A percentile compares a stretch with the other conserved stretches of the same genome.
Evolutionary conservation across 768 basidiomycete genomes (phyloP).

Genomic region (Lactarius tabidus): DNA sequence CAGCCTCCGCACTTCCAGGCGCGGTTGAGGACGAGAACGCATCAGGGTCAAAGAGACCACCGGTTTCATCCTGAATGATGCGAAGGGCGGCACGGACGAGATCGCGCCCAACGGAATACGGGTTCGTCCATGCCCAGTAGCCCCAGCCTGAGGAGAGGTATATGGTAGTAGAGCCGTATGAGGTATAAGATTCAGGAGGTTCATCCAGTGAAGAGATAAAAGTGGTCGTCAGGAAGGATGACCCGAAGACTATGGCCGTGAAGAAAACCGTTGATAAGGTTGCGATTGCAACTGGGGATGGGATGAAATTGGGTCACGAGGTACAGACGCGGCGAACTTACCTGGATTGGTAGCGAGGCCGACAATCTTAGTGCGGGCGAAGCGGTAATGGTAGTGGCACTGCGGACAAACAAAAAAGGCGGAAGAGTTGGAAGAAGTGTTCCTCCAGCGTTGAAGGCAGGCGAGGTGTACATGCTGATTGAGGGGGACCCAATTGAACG

Average conservation of each 20-base stretch:
- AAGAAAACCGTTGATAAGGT: constrained; percentile 22
- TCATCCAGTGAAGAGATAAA: constrained; percentile 22
- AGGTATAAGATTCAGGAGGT: constrained; percentile 3
- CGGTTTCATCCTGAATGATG: constrained; percentile 25
- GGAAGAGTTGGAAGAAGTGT: constrained; percentile 51
- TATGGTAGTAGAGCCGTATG: constrained; percentile 8
- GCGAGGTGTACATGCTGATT: constrained; percentile 72
- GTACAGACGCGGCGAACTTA: constrained; percentile 38
- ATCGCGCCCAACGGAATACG: constrained; percentile 22
- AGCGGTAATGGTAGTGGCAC: constrained; percentile 74
- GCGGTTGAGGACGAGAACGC: constrained; percentile 35
- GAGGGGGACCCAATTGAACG: constrained; percentile 8
- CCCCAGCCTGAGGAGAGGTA: constrained; percentile 1
- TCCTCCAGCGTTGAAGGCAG: constrained; percentile 75
- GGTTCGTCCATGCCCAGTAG: constrained; percentile 25
- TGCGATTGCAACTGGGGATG: constrained; percentile 56
- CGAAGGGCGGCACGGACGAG: constrained; percentile 26
- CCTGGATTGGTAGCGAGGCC: constrained; percentile 79
- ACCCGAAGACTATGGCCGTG: constrained; percentile 23
- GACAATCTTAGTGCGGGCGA: constrained; percentile 62
- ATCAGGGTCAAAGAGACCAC: constrained; percentile 24
- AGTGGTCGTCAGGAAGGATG: constrained; percentile 25
- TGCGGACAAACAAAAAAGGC: constrained; percentile 80
- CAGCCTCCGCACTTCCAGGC: not conserved
- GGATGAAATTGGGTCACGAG: not conserved